Conservation (phyloP, 305 asterid species). For the Withania somnifera region DNA sequence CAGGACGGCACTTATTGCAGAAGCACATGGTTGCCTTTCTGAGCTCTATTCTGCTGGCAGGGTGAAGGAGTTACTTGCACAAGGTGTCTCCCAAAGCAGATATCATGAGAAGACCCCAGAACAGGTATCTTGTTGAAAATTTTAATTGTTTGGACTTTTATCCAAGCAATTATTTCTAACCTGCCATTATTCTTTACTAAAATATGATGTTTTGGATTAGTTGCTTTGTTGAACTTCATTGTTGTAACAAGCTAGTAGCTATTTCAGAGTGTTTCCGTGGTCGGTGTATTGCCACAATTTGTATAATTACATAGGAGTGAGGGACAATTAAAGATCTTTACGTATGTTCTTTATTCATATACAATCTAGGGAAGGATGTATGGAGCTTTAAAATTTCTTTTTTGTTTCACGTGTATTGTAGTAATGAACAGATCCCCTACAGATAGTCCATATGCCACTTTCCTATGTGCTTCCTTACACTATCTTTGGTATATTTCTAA, state of each 20-base stretch:
- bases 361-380: not conserved
- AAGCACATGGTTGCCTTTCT: conserved; percentile 73
- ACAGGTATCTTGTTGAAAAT: conserved; percentile 42
- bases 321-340: not conserved
- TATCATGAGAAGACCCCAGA: conserved; percentile 95
- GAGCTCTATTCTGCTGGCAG: conserved; percentile 94
- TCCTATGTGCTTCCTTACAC: not conserved
- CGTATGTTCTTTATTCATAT: not conserved
- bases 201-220: not conserved
- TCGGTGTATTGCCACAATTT: not conserved
- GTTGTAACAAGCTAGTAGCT: not conserved
- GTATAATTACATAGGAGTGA: not conserved
- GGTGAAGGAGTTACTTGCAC: conserved; percentile 91
- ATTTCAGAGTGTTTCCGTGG: not conserved
- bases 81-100: conserved; percentile 88
- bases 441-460: not conserved
- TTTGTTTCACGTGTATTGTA: not conserved
- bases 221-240: not conserved
- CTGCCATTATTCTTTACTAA: not conserved
- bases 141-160: not conserved
- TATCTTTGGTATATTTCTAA: not conserved
- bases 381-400: not conserved
- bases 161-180: not conserved
- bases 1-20: conserved; percentile 69
- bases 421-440: not conserved